phyloP scores from a whole-genome alignment of 345 rosid species.

The Brassica cretica region DNA sequence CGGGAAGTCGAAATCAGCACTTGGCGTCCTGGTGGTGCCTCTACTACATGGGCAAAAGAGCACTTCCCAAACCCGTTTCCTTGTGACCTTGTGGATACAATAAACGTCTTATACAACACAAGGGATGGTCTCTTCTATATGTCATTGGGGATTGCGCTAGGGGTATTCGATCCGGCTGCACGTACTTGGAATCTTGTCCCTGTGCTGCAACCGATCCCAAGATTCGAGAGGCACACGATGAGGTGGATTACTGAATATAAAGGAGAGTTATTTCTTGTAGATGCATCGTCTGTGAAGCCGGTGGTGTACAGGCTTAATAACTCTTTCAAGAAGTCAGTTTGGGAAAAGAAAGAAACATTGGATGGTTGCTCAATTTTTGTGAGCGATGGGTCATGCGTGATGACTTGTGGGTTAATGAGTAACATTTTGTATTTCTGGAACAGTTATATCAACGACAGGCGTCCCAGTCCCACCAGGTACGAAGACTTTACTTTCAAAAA shows the following conservation, averaged over 20 bases:
- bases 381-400: conserved; percentile 6
- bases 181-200: not conserved
- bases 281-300: not conserved
- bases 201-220: not conserved
- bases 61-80: not conserved
- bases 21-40: not conserved
- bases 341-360: not conserved
- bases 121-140: conserved; percentile 11
- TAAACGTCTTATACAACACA: not conserved
- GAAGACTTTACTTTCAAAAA: not conserved
- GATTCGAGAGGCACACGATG: not conserved
- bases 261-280: not conserved
- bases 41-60: not conserved
- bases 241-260: not conserved
- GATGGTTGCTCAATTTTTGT: conserved; percentile 4
- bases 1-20: not conserved
- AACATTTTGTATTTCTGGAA: conserved; percentile 4
- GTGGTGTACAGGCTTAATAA: conserved; percentile 2
- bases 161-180: not conserved
- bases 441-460: not conserved
- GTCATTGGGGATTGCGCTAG: not conserved
- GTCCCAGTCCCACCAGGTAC: not conserved
- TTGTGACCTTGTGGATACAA: not conserved
- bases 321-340: not conserved
- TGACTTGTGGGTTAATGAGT: conserved; percentile 4